Conservation (phyloP, 306 rosid genomes). For the Citrullus amarus region DNA sequence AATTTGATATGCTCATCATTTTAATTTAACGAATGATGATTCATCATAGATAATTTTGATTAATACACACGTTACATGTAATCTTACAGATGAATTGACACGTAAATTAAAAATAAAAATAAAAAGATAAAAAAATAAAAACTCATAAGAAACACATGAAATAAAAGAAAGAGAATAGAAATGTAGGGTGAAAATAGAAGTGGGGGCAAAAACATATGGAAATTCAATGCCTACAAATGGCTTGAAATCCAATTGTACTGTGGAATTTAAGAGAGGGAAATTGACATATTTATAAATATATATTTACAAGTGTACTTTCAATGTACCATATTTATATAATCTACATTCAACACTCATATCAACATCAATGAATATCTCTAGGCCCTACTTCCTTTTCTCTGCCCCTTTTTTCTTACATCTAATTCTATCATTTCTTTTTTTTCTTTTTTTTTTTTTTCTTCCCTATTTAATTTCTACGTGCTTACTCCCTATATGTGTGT, state of each 20-base stretch:
- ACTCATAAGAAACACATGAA: background rate
- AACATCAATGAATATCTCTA: constrained; percentile 1
- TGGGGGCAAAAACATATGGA: background rate
- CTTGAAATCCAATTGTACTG: background rate
- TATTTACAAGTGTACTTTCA: background rate
- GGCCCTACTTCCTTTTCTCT: background rate
- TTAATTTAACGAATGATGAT: background rate
- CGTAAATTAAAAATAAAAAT: no score
- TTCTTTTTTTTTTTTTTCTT: background rate
- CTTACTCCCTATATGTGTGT: background rate
- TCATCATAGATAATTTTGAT: background rate
- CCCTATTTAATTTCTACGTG: background rate
- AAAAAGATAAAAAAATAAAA: no score
- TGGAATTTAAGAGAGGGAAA: background rate
- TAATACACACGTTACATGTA: background rate
- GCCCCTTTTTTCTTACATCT: background rate
- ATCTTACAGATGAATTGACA: background rate
- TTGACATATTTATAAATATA: background rate
- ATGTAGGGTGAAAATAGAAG: background rate
- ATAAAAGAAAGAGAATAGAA: background rate
- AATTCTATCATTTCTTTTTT: background rate
- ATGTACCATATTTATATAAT: background rate
- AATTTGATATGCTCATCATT: background rate
- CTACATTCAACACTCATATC: background rate
- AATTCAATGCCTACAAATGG: background rate